Conservation (phyloP, 2,329 filamentous ascomycete species). For the Talaromyces marneffei region DNA sequence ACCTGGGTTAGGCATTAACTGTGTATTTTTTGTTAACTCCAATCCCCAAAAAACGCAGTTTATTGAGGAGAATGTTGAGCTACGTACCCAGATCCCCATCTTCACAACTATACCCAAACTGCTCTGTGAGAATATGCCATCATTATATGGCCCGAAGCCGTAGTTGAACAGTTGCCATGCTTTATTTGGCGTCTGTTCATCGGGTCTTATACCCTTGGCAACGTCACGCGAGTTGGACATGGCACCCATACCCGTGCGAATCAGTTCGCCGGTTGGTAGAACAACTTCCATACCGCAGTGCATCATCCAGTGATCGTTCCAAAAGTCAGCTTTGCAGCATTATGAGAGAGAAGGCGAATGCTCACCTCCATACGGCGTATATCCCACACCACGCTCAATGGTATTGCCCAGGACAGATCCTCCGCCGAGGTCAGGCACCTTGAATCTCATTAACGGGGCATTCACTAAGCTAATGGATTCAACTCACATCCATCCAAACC, state of each 20-base stretch:
- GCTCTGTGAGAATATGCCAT: not conserved
- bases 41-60: not conserved
- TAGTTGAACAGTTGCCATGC: not conserved
- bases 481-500: constrained; percentile 22
- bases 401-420: constrained; percentile 31
- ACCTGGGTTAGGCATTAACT: not conserved
- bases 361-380: constrained; percentile 33
- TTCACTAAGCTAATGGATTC: not conserved
- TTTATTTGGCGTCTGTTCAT: not conserved
- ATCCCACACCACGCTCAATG: constrained; percentile 30
- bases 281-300: constrained; percentile 43
- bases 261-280: constrained; percentile 33
- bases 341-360: constrained; percentile 15
- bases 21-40: not conserved
- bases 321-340: not conserved
- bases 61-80: not conserved
- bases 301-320: not conserved
- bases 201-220: constrained; percentile 5
- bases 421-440: constrained; percentile 29
- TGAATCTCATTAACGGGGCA: constrained; percentile 35
- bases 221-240: constrained; percentile 18
- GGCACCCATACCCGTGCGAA: constrained; percentile 39
- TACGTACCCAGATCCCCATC: not conserved
- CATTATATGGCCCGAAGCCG: not conserved
- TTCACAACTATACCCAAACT: not conserved